Conservation (phyloP, 139 green algal genomes). For the Deuterostichococcus epilithicus region DNA sequence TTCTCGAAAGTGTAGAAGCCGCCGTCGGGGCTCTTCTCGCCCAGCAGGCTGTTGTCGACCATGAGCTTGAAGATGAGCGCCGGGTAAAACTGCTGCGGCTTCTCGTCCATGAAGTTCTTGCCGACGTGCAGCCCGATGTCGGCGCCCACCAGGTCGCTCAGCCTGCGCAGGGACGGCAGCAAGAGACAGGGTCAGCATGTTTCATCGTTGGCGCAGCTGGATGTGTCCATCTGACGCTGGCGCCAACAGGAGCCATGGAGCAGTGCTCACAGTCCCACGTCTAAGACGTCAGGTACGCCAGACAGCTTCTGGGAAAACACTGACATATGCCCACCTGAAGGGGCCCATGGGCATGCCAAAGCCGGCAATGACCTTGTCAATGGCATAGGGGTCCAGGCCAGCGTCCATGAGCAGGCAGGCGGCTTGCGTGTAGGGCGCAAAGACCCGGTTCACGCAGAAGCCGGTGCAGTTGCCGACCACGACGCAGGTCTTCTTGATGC, state of each 20-base stretch:
- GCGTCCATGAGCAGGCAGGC: slow-evolving; percentile 89
- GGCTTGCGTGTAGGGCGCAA: slow-evolving; percentile 97
- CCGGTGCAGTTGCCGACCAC: slow-evolving; percentile 99
- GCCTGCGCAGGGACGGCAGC: slow-evolving; percentile 26
- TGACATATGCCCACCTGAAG: slow-evolving; percentile 59
- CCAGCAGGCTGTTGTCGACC: slow-evolving; percentile 79
- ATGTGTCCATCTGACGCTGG: no score
- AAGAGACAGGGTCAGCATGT: background rate
- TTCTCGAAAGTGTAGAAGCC: slow-evolving; percentile 93
- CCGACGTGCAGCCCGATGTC: slow-evolving; percentile 93
- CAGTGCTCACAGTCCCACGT: no score
- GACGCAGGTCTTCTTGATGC: slow-evolving; percentile 98
- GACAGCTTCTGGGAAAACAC: background rate
- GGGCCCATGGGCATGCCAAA: slow-evolving; percentile 99
- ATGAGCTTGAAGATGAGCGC: slow-evolving; percentile 73
- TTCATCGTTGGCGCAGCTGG: background rate
- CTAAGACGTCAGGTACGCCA: background rate
- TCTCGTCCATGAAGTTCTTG: slow-evolving; percentile 87
- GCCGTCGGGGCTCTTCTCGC: slow-evolving; percentile 83
- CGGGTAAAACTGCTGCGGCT: slow-evolving; percentile 81
- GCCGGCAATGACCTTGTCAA: slow-evolving; percentile 81
- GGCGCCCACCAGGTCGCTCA: slow-evolving; percentile 78
- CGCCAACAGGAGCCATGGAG: no score
- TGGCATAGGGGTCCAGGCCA: slow-evolving; percentile 80
- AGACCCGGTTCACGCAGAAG: slow-evolving; percentile 98